Evolutionary conservation across 768 basidiomycete genomes (phyloP).

Genomic region (Mycena leptocephala): DNA sequence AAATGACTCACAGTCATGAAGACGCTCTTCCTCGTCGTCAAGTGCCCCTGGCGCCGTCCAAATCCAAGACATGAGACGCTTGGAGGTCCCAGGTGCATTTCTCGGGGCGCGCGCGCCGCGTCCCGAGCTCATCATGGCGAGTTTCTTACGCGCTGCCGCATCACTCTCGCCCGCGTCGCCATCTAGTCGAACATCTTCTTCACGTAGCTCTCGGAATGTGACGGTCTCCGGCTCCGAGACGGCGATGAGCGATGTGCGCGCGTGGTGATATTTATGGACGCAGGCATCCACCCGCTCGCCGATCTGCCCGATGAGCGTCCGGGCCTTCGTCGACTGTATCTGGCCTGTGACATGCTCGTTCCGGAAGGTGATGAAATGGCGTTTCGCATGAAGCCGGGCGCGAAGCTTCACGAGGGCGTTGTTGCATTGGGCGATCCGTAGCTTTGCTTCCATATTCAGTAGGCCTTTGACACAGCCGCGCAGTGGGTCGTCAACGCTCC

Average conservation of each 20-base stretch:
- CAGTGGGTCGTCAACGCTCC: not conserved
- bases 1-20: constrained; percentile 15
- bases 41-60: not conserved
- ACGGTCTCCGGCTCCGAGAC: not conserved
- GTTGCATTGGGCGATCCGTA: constrained; percentile 38
- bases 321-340: not conserved
- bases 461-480: constrained; percentile 24
- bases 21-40: not conserved
- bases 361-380: constrained; percentile 36
- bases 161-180: not conserved
- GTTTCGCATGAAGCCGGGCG: constrained; percentile 37
- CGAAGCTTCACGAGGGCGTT: constrained; percentile 39
- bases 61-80: constrained; percentile 8
- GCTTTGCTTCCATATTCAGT: constrained; percentile 35
- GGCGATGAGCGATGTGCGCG: not conserved
- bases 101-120: too few species aligned
- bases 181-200: not conserved
- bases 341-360: constrained; percentile 10
- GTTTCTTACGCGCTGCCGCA: not conserved
- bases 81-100: not conserved
- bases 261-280: not conserved
- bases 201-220: not conserved
- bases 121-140: not conserved
- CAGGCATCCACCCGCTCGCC: not conserved
- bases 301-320: not conserved